Evolutionary conservation across 2,329 filamentous ascomycete species (phyloP).

Genomic region (Sclerotinia glacialis): DNA sequence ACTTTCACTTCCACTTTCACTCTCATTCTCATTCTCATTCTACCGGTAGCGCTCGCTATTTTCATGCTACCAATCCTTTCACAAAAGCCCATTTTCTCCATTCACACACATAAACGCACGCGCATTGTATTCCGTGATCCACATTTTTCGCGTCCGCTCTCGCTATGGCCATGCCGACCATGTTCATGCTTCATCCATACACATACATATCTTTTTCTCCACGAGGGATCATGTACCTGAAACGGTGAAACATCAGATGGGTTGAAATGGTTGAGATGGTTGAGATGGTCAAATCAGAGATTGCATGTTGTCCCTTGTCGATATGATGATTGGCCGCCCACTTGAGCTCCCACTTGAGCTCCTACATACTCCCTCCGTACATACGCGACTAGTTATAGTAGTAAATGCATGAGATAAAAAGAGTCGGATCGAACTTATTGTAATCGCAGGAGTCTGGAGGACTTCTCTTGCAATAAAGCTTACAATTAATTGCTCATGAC

Average conservation of each 20-base stretch:
- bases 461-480: no score
- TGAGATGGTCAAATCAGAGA: constrained; percentile 3
- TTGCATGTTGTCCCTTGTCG: neutral
- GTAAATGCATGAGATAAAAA: neutral
- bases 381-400: no score
- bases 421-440: no score
- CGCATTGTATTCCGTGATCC: neutral
- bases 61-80: neutral
- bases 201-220: constrained; percentile 3
- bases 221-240: constrained; percentile 21
- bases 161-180: constrained; percentile 7
- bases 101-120: neutral
- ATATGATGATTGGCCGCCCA: neutral
- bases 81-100: neutral
- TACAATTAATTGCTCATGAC: neutral
- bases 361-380: no score
- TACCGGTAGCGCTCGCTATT: neutral
- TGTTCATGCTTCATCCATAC: neutral
- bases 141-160: neutral
- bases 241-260: constrained; percentile 19
- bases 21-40: neutral
- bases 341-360: neutral
- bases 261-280: neutral
- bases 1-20: no score
- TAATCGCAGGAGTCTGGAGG: no score